These are phyloP conservation scores for Dysphania ambrosioides DNA, from an alignment of 148 eudicot genomes.

Conservation along the genomic window DNA sequence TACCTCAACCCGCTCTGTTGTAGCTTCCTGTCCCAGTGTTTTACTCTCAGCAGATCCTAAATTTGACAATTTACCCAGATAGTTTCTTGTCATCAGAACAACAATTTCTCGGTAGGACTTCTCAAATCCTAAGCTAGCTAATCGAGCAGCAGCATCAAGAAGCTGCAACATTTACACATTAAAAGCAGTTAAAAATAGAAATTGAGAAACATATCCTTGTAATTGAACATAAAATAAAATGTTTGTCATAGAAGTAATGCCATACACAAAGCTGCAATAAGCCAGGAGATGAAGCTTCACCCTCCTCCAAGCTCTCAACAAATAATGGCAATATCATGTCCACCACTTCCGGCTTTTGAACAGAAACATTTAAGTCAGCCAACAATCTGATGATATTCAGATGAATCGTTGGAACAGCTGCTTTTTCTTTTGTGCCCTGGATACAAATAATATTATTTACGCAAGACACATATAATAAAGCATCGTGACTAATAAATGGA, in stretches of 20 bases:
- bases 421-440: slow-evolving; percentile 80
- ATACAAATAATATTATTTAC: not conserved
- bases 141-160: slow-evolving; percentile 94
- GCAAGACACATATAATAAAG: not conserved
- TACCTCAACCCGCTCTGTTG: slow-evolving; percentile 97
- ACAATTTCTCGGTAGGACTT: slow-evolving; percentile 94
- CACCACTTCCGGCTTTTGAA: slow-evolving; percentile 88
- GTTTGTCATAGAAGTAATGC: slow-evolving; percentile 1
- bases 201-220: not conserved
- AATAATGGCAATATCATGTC: slow-evolving; percentile 86
- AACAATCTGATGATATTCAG: slow-evolving; percentile 82
- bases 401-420: slow-evolving; percentile 61
- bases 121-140: slow-evolving; percentile 98
- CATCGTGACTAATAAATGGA: not conserved
- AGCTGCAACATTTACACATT: slow-evolving; percentile 58
- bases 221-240: not conserved
- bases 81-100: slow-evolving; percentile 90
- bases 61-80: slow-evolving; percentile 70
- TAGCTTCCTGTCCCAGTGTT: slow-evolving; percentile 86
- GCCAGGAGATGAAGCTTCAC: slow-evolving; percentile 89
- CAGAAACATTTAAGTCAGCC: slow-evolving; percentile 72
- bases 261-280: slow-evolving; percentile 82
- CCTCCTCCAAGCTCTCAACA: slow-evolving; percentile 93
- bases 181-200: slow-evolving; percentile 3
- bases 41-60: slow-evolving; percentile 89